Base-by-base conservation (phyloP, 352 stramenopile genomes). In the Globisporangium spiculum region DNA sequence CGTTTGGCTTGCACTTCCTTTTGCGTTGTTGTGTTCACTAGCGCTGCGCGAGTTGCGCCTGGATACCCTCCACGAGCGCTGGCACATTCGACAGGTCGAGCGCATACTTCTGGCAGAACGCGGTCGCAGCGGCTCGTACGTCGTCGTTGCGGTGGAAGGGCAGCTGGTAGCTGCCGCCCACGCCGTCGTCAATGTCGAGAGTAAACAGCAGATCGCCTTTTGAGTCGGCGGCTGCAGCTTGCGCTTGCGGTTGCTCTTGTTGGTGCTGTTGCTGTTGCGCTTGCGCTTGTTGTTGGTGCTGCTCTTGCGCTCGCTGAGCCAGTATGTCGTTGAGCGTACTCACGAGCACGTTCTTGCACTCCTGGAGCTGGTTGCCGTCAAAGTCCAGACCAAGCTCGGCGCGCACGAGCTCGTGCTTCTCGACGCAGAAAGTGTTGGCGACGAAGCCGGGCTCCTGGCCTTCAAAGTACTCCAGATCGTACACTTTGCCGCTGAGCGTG, bases 371-470 rank as follows among this genome's bases (percentile, higher is more conserved):
- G 24, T 90, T 70, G 48, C 75, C 78, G 52, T 87, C 74, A 58
- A 94, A 90, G 9, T 83, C 72, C 3, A 83, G 41, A 12, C 79
- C 83, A 24, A 88, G 30, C 66, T 90, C 78, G 3, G 70, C 68
- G 24, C 78, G 79, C 34, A 92, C 65, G 7, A 79, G 68, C 67
- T 90, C 78, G 63, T 90, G 72, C 70, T 91, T 90, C 69, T 91
- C 81, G 26, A 86, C 75, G 58, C 86, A 94, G 61, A 94, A 93
- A 16, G 70, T 76, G 46, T 90, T 90, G 26, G 85, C 83, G 22
- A 79, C 83, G 64, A 73, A 74, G 18, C 71, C 73, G 0, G 79
- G 80, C 57, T 93, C 79, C 48, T 94, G 78, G 5, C 81, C 78
- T 54, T 79, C 73, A 56, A 82, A 90, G 75, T 88, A 94, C 24